Base-by-base conservation (phyloP, 2,329 filamentous ascomycete species). In the Arthrocladium fulminans region DNA sequence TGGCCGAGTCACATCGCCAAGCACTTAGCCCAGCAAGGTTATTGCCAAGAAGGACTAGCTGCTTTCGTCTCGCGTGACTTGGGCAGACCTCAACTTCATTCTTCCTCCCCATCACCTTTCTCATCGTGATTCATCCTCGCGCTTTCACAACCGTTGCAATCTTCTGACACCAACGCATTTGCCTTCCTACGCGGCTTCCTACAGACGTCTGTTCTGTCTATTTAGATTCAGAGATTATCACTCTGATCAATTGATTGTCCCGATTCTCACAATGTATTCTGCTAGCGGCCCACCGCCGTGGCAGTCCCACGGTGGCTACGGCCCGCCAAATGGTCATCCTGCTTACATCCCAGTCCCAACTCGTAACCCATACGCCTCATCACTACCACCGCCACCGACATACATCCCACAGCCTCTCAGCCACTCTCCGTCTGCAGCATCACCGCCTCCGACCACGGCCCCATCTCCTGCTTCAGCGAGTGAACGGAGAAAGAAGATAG, bases 261-360 rank as follows among this genome's bases (percentile, higher is more conserved):
- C 4, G 20, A 3, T 34, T n/a, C 19, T 30, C 32, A 48, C 15
- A 45, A 59, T 59, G 56, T 57, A 57, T 52, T 59, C 52, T 34
- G 51, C 55, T 38, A 40, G 53, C 37, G 29, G 53, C 24, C 52
- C 48, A 42, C 49, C 55, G 34, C 45, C 55, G 38, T 59, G 56
- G 56, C 52, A 50, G 48, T 44, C 55, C 17, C 48, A 46, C 32
- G 41, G 48, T 50, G 43, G 51, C 34, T 56, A 57, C 47, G 42
- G 49, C 34, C 44, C 50, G 37, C 42, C 47, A 29, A 51, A 52
- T 50, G 67, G 56, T 67, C 70, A 72, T 55, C 73, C 76, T 59
- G 78, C 79, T 51, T 83, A 76, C 59, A 80, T 76, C 51, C 69
- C 77, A 55, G 79, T 83, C 54, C 72, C 76, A 66, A 77, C 80